Base-by-base conservation (phyloP, 345 rosid species). In the Linum trigynum region DNA sequence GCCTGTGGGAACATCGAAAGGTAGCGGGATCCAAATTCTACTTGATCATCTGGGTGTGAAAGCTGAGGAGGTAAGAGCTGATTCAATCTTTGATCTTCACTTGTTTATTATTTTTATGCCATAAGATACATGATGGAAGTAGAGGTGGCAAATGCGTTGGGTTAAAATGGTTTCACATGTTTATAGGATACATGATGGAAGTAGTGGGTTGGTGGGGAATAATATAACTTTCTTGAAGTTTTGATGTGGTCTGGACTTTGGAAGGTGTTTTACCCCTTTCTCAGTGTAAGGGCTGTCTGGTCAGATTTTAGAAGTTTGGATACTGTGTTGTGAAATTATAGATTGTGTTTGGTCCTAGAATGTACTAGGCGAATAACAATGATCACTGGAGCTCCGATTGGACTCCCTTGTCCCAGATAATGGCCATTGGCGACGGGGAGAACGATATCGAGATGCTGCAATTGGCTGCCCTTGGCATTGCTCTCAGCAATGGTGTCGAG, bases 401-500 rank as follows among this genome's bases (percentile, higher is more conserved):
- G 15, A 12, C 40, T 15, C 59, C 3, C 58, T 36, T 64, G 37
- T 70, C 69, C 53, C 82, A 91, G 99, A 76, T 91, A 68, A 85
- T 94, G 96, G 97, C 96, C 7, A 84, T 95, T 48, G 96, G 97
- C 10, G 99, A 87, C 66, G 99, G 97, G 15, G 99, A 95, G 75
- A 91, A 90, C 38, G 97, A 94, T 62, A 65, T 79, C 7, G 92
- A 90, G 82, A 90, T 90, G 97, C 95, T 90, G 40, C 83, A 90
- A 78, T 59, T 94, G 69, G 99, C 96, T 17, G 78, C 97, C 15
- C 77, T 82, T 3, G 99, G 96, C 53, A 63, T 90, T 45, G 97
- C 87, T 71, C 81, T 90, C 17, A 81, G 97, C 74, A 94, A 90
- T 57, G 99, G 89, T 51, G 67, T 97, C 15, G 90, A 86, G 67